Evolutionary conservation across 2,329 filamentous ascomycete species (phyloP).

Genomic region (Zasmidium cellare): DNA sequence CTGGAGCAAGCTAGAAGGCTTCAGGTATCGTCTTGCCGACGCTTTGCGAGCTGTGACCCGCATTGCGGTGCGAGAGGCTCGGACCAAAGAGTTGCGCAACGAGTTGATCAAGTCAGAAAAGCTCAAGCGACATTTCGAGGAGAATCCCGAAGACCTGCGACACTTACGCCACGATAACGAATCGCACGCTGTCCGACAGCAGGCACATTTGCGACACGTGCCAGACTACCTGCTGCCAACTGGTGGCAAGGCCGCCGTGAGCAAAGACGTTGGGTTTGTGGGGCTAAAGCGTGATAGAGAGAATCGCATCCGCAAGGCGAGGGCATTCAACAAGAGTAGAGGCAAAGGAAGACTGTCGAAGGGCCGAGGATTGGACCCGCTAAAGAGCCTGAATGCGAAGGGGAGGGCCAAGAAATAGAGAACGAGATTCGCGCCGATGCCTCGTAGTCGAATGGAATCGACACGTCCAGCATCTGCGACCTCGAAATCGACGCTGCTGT

Average conservation of each 20-base stretch:
- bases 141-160: conserved; percentile 85
- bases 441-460: no score
- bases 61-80: conserved; percentile 84
- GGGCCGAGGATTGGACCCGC: conserved; percentile 73
- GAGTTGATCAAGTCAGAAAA: conserved; percentile 94
- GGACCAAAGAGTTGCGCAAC: conserved; percentile 81
- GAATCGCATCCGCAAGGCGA: conserved; percentile 50
- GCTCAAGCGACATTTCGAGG: conserved; percentile 91
- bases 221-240: conserved; percentile 87
- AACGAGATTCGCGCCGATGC: no score
- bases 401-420: conserved; percentile 36
- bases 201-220: conserved; percentile 89
- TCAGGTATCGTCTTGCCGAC: conserved; percentile 92
- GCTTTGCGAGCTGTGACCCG: conserved; percentile 86
- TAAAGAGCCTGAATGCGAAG: conserved; percentile 76
- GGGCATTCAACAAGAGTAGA: conserved; percentile 44
- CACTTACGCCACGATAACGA: conserved; percentile 91
- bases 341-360: conserved; percentile 54
- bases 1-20: conserved; percentile 89
- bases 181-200: conserved; percentile 76
- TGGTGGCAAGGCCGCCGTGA: conserved; percentile 66
- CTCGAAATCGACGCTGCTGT: no score
- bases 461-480: no score
- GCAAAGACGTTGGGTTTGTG: conserved; percentile 73
- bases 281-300: conserved; percentile 56